Conservation (phyloP, 257 asterid genomes). For the Solanum sitiens region DNA sequence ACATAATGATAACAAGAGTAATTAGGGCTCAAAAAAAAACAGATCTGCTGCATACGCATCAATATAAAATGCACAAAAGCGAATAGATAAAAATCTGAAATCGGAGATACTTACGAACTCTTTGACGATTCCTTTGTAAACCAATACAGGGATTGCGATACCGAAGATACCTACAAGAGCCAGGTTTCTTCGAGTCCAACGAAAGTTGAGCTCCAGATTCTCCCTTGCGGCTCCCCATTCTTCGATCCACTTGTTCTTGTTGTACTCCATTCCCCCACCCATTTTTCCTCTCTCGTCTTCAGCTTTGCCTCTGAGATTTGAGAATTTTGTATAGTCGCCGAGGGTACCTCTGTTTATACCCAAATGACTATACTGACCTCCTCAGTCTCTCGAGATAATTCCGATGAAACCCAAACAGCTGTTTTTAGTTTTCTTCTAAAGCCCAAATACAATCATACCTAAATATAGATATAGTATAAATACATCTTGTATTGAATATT, state of each 20-base stretch:
- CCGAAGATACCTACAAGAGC: conserved; percentile 87
- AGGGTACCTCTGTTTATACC: neutral
- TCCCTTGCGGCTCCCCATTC: conserved; percentile 76
- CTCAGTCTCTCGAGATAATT: neutral
- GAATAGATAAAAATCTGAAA: neutral
- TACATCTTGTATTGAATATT: neutral
- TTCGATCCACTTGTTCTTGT: conserved; percentile 84
- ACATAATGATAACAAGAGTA: neutral
- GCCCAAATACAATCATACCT: neutral
- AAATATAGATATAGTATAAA: too few species aligned
- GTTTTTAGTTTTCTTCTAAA: neutral
- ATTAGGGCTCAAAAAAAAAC: neutral
- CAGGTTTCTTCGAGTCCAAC: conserved; percentile 85
- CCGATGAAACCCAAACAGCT: neutral
- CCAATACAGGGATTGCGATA: conserved; percentile 59
- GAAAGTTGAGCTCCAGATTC: conserved; percentile 79
- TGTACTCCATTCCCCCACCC: conserved; percentile 94
- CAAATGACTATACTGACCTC: neutral
- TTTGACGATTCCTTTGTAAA: conserved; percentile 81
- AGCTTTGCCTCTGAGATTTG: neutral
- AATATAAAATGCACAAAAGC: neutral
- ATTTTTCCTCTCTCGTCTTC: conserved; percentile 19
- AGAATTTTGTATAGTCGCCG: neutral
- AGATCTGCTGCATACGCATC: neutral
- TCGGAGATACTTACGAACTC: conserved; percentile 49